Percentiles rank a stretch among this genome's conserved stretches.
Conservation (phyloP, 2,329 filamentous ascomycete genomes). For the Colletotrichum filicis region DNA sequence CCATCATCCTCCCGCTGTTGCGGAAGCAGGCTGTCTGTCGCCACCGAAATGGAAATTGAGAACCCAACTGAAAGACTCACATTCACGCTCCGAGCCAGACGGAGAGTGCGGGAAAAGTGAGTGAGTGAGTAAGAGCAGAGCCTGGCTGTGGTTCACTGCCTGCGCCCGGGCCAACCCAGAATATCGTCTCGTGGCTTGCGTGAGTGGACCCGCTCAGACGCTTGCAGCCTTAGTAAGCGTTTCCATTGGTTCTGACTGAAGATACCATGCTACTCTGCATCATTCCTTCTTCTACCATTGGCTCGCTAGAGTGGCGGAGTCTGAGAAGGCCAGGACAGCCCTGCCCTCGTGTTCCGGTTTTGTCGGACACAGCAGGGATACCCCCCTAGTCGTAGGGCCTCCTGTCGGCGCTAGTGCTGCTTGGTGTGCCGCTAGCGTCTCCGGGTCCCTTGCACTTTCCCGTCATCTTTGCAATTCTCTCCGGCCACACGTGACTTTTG, state of each 20-base stretch:
- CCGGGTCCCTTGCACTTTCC: background rate
- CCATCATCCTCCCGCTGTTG: background rate
- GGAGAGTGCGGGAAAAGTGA: background rate
- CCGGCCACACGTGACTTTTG: conserved; percentile 25
- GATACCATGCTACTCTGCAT: conserved; percentile 8
- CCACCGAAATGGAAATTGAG: background rate
- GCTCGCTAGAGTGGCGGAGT: conserved; percentile 33
- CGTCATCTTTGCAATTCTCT: conserved; percentile 23
- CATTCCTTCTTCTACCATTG: background rate
- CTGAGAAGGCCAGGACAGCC: conserved; percentile 3
- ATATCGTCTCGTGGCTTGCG: conserved; percentile 32
- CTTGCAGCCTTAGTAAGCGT: background rate
- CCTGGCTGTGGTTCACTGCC: conserved; percentile 1
- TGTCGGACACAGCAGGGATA: conserved; percentile 2
- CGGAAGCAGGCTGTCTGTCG: background rate
- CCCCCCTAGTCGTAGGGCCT: background rate
- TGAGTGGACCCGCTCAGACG: conserved; percentile 16
- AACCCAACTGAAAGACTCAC: background rate
- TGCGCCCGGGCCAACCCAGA: background rate
- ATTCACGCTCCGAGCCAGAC: background rate
- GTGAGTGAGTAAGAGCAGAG: background rate
- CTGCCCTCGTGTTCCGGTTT: conserved; percentile 26
- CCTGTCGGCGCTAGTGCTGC: conserved; percentile 4
- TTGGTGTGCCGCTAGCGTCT: background rate
- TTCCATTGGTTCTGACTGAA: background rate